Conservation (phyloP, 257 asterid species). For the Marsdenia floribunda region DNA sequence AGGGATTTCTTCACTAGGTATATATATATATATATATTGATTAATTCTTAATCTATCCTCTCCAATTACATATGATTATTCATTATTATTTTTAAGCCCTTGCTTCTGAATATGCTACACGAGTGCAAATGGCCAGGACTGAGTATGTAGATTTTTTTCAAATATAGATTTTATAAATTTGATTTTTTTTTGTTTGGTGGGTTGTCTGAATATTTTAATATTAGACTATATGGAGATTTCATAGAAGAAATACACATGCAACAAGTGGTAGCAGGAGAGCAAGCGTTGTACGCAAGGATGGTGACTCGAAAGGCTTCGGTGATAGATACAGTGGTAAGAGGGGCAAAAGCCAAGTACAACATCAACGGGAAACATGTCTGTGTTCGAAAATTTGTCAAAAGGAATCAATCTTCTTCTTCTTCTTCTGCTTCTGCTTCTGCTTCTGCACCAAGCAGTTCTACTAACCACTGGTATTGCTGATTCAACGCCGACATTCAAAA, state of each 20-base stretch:
- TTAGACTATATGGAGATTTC: conserved; percentile 66
- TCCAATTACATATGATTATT: too few species aligned
- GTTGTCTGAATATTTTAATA: background rate
- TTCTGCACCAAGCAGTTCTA: too few species aligned
- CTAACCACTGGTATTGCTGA: too few species aligned
- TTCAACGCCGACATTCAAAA: too few species aligned
- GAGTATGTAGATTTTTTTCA: too few species aligned
- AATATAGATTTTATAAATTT: too few species aligned
- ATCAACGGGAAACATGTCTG: conserved; percentile 86
- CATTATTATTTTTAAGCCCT: too few species aligned
- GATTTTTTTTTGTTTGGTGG: background rate
- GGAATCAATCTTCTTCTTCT: background rate
- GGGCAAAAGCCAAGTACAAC: conserved; percentile 51
- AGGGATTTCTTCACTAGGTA: conserved; percentile 60
- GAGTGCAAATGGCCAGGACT: too few species aligned
- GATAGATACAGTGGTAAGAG: conserved; percentile 36
- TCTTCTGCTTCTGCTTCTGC: too few species aligned
- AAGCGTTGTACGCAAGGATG: conserved; percentile 56
- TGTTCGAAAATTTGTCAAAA: conserved; percentile 56
- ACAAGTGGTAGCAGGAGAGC: conserved; percentile 52
- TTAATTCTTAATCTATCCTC: too few species aligned
- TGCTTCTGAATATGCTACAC: too few species aligned
- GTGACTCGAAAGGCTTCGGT: conserved; percentile 32
- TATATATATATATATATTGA: too few species aligned
- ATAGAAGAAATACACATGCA: conserved; percentile 63